Conservation (phyloP, 148 eudicot genomes). For the Camellia granthamiana region DNA sequence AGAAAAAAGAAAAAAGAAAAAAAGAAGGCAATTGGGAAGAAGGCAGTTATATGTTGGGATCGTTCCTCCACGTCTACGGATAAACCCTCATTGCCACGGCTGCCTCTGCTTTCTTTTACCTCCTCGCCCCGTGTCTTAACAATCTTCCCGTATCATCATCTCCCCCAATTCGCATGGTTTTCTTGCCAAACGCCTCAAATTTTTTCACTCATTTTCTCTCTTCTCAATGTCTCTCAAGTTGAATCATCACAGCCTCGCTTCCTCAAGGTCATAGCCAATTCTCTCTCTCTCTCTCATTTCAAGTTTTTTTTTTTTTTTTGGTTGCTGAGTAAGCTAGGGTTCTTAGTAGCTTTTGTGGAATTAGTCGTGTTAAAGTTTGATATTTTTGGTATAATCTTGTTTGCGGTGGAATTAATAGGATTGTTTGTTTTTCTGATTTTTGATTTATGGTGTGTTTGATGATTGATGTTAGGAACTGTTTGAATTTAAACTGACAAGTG, state of each 20-base stretch:
- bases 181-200: background rate
- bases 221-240: constrained; percentile 43
- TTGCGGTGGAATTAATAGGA: background rate
- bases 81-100: constrained; percentile 9
- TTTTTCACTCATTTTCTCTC: background rate
- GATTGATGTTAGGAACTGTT: background rate
- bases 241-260: constrained; percentile 34
- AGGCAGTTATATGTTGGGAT: background rate
- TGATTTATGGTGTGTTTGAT: background rate
- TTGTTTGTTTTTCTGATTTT: background rate
- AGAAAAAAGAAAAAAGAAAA: background rate
- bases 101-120: background rate
- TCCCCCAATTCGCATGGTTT: background rate
- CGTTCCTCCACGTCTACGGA: background rate
- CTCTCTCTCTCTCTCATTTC: background rate
- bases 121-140: background rate
- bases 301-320: background rate
- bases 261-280: constrained; percentile 31
- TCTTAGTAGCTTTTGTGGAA: background rate
- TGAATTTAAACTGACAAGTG: background rate
- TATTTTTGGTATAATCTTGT: background rate
- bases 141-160: background rate
- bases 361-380: too few relatives aligned
- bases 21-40: background rate
- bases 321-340: constrained; percentile 5